A percentile compares a stretch with the other conserved stretches of the same genome.
Evolutionary conservation across 768 basidiomycete genomes (phyloP).

Genomic region (Hypholoma sublateritium): DNA sequence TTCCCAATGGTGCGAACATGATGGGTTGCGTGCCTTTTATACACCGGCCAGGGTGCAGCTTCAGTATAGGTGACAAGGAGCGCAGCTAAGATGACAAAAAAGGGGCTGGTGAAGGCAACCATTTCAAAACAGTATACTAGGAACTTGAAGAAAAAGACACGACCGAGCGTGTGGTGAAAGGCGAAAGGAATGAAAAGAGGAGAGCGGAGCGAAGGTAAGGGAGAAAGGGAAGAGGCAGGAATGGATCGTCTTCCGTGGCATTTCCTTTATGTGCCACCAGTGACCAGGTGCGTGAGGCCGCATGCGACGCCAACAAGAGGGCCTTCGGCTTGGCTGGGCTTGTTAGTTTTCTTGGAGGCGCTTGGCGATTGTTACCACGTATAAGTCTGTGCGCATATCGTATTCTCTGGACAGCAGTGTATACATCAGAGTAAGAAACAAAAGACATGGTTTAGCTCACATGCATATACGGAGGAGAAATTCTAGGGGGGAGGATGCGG

Average conservation of each 20-base stretch:
- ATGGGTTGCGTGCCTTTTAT: conserved; percentile 29
- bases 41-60: conserved; percentile 32
- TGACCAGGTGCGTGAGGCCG: no score
- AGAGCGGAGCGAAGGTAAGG: conserved; percentile 6
- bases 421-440: no score
- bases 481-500: no score
- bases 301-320: background rate
- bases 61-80: conserved; percentile 20
- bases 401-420: no score
- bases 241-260: background rate
- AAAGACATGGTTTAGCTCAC: no score
- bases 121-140: conserved; percentile 25
- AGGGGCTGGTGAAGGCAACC: conserved; percentile 23
- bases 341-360: background rate
- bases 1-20: conserved; percentile 26
- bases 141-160: conserved; percentile 9
- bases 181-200: conserved; percentile 6
- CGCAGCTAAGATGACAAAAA: conserved; percentile 25
- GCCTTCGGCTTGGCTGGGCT: background rate
- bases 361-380: background rate
- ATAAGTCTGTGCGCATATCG: no score
- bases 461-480: no score
- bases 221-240: background rate
- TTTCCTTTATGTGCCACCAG: background rate
- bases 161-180: conserved; percentile 13